phyloP scores from a whole-genome alignment of 164 flowering plant genomes.

The Liriodendron chinense region DNA sequence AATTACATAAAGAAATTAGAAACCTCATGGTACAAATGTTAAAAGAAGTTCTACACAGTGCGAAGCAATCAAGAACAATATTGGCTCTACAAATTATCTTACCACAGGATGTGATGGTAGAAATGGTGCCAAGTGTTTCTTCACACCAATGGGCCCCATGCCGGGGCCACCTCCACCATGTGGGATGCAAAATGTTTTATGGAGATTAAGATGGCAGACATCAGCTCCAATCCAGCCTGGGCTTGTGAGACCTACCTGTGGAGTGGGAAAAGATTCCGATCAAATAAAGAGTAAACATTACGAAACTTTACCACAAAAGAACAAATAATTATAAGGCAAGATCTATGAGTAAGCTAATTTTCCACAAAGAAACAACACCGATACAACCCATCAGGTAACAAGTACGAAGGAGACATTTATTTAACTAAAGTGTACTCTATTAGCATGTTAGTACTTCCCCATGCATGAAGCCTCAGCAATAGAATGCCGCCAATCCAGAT shows the following conservation, averaged over 20 bases:
- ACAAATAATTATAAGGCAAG: too few relatives aligned
- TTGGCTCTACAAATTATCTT: slow-evolving; percentile 13
- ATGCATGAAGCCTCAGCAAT: too few relatives aligned
- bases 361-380: neutral
- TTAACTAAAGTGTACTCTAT: too few relatives aligned
- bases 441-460: too few relatives aligned
- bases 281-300: neutral
- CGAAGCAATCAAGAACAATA: neutral
- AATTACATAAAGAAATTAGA: slow-evolving; percentile 10
- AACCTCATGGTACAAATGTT: neutral
- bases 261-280: neutral
- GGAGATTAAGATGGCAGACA: slow-evolving; percentile 99
- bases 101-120: slow-evolving; percentile 99
- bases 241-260: slow-evolving; percentile 94
- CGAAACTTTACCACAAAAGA: neutral
- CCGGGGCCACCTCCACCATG: slow-evolving; percentile 99
- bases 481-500: too few relatives aligned
- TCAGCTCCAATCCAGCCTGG: slow-evolving; percentile 99
- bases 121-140: slow-evolving; percentile 95
- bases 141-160: slow-evolving; percentile 99
- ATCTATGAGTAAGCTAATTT: neutral
- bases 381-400: too few relatives aligned
- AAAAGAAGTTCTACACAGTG: neutral
- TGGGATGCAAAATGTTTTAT: slow-evolving; percentile 97
- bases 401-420: too few relatives aligned